Evolutionary conservation across 352 stramenopile species (phyloP), one percentile per base, ranked within the genome.

Genomic region (Blastocystis hominis): DNA sequence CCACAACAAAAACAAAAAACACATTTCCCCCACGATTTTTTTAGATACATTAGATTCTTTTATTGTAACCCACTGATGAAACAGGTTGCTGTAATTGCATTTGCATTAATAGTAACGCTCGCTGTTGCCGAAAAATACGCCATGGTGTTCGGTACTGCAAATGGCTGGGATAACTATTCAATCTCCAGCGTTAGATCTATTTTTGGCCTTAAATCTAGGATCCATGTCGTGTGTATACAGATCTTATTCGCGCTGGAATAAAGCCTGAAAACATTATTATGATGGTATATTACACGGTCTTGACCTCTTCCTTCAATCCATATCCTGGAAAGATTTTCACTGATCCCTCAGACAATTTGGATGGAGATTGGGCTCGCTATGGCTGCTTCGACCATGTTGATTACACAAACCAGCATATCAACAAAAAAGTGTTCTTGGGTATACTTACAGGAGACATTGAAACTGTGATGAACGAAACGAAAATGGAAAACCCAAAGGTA

Each of bases 251-350:
- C 24, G 53, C 76, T 4, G 76, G 76, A 80, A 80, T 80, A 20
- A 61, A 61, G 44, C 59, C 76, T 40, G 64, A 76, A 34, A 34
- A 76, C 64, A 50, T 76, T 38, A 54, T 76, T 30, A 55, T 55
- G 20, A 76, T 76, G 64, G 64, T 40, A 0, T 55, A 76, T 42
- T 34, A 76, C 36, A 13, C 40, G 38, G 54, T 30, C 17, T 40
- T 68, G 24, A 68, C 34, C 38, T 13, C 68, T 50, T 10, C 13
- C n/a, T 5, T 54, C 3, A 81, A 81, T n/a, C 72, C 72, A 2
- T 81, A 77, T 38, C 54, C 59, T 55, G 54, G 38, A 30, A 46
- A 86, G 50, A 9, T 86, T 3, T 86, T 86, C 42, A 86, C 76
- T 13, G 38, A 76, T 61, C 38, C 30, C 47, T 7, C 6, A 40